phyloP scores from a whole-genome alignment of 805 yeast genomes.

The Ogataea methylovora region DNA sequence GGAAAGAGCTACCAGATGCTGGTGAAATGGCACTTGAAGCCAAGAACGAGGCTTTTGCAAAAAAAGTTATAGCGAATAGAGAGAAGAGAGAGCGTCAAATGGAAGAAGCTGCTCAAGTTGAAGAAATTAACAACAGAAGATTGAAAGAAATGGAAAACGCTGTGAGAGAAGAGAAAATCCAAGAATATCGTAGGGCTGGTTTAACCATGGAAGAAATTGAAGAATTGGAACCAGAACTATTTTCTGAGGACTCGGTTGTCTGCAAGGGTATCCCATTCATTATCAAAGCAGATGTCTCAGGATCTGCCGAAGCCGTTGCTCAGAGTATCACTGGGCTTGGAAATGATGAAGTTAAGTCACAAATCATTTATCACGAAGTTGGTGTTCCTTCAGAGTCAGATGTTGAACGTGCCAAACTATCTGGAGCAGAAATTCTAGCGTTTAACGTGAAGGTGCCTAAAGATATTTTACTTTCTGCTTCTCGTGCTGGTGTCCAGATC shows the following conservation, averaged over 20 bases:
- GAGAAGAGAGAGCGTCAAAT: conserved; percentile 41
- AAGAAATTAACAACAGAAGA: conserved; percentile 61
- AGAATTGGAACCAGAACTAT: conserved; percentile 24
- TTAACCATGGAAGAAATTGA: conserved; percentile 41
- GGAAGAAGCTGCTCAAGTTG: conserved; percentile 59
- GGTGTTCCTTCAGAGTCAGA: conserved; percentile 70
- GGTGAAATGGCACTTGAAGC: conserved; percentile 84
- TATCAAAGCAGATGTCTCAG: conserved; percentile 86
- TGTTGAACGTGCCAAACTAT: conserved; percentile 56
- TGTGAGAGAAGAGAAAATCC: conserved; percentile 44
- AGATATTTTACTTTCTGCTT: conserved; percentile 53
- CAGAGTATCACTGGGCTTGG: conserved; percentile 82
- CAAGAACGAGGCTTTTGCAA: conserved; percentile 64
- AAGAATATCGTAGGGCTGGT: conserved; percentile 56
- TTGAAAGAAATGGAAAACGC: conserved; percentile 44
- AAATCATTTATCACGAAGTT: conserved; percentile 67
- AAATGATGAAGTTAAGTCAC: conserved; percentile 70
- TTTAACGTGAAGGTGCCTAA: conserved; percentile 70
- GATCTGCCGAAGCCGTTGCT: conserved; percentile 87
- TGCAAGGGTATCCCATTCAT: conserved; percentile 48
- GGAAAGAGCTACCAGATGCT: conserved; percentile 89
- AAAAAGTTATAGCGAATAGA: conserved; percentile 65
- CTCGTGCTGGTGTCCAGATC: conserved; percentile 46
- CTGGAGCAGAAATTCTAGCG: conserved; percentile 68
- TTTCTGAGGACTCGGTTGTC: conserved; percentile 22